Evolutionary conservation across 306 rosid genomes (phyloP), one percentile per base, ranked within the genome.

Genomic region (Quercus engelmannii): DNA sequence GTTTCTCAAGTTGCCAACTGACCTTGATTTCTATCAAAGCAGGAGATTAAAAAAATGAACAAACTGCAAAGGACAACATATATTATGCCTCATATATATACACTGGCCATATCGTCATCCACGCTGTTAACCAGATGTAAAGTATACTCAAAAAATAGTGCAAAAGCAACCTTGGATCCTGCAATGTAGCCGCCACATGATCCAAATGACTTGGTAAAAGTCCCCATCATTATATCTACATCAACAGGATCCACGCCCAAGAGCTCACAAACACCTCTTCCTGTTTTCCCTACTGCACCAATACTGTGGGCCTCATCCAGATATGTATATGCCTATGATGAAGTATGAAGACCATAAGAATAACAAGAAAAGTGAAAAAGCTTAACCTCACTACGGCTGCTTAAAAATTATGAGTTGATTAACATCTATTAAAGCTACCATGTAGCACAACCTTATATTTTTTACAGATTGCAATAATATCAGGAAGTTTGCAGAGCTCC

Each of bases 251-350:
- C 92, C 74, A 90, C 97, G 43, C 91, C 98, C 79, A 93, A 80
- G 57, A 93, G 96, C 86, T 93, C 98, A 91, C 98, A 82, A 70
- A 82, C 84, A 18, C 80, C 85, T 79, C 81, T 74, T 33, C 84
- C 97, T 5, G 96, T 64, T 87, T 89, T 90, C 67, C 97, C 97
- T 78, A 92, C 94, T 3, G 94, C 96, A 82, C 97, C 97, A 67
- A 92, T 92, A 89, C 97, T 92, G 86, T 91, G 97, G 75, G 97
- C 97, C 88, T 92, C 97, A 25, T 92, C 97, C 91, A 92, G 85
- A 80, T 92, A 92, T 26, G 87, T 86, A 83, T 91, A 93, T 14
- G 83, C 96, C 97, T 93, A 49, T 49, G 54, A 49, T 12, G 54
- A 11, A 49, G 14, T 49, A 49, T 13, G 54, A 49, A 49, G 17